Base-by-base conservation (phyloP, 2,329 filamentous ascomycete genomes). In the Phaeophleospora eucalypticola region DNA sequence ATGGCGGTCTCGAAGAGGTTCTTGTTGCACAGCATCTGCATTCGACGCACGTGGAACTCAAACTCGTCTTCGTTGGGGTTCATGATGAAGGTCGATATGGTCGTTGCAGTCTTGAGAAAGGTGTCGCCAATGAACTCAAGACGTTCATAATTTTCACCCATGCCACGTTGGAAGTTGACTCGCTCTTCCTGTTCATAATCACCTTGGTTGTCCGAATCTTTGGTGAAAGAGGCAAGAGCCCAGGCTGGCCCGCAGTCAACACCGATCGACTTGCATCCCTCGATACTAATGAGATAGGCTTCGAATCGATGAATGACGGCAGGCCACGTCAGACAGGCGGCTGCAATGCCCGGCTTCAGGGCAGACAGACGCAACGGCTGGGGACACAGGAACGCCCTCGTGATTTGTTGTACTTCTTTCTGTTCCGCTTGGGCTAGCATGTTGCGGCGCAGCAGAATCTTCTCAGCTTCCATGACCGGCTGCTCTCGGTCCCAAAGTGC, bases 21-120 rank as follows among this genome's bases (percentile, higher is more conserved):
- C 56, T 84, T 80, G 67, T 98, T 98, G 77, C 89, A 95, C 14
- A 97, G 78, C 59, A 97, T 78, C 16, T 85, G 64, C 91, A 97
- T 97, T 14, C 93, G 83, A 57, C 89, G 84, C 6, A 95, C 87
- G 61, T 98, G 93, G 58, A 87, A 93, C 46, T 87, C 82, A 40
- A 84, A 94, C 62, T 98, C 93, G 54, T 89, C 82, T 51, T 86
- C 81, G 39, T 86, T 79, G 0, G 89, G 88, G 16, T 86, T 82
- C 20, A 82, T 77, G 1, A 85, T 84, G 63, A 86, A 97, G 0
- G 95, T 74, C 0, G 89, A 83, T 43, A 98, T 89, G 0, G 90
- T 91, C 0, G 91, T 96, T 9, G 87, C 88, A 83, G 96, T 91
- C 68, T 98, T 98, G 49, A 98, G 75, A 60, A 96, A 95, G 27